Evolutionary conservation across 352 stramenopile genomes (phyloP).

Genomic region (Pythium folliculosum): DNA sequence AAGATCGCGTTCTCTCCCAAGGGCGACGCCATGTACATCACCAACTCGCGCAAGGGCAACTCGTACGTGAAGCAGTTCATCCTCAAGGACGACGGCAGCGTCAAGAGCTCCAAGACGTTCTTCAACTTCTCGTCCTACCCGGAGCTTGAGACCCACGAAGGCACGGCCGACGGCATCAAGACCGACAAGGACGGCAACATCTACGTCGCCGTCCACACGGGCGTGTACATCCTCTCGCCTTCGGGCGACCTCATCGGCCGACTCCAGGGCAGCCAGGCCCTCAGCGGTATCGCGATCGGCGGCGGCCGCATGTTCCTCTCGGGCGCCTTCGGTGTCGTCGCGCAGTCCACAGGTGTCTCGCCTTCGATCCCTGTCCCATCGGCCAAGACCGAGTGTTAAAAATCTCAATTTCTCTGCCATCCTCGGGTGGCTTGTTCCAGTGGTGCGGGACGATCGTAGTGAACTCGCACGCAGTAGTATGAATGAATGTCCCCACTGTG

Average conservation of each 20-base stretch:
- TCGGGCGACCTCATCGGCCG: slow-evolving; percentile 55
- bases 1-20: slow-evolving; percentile 80
- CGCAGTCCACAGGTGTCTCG: slow-evolving; percentile 34
- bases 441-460: background rate
- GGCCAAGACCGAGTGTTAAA: slow-evolving; percentile 24
- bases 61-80: slow-evolving; percentile 79
- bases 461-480: slow-evolving; percentile 4
- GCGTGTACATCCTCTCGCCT: slow-evolving; percentile 68
- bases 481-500: background rate
- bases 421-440: background rate
- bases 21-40: slow-evolving; percentile 78
- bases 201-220: slow-evolving; percentile 76
- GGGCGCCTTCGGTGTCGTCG: slow-evolving; percentile 65
- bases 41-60: slow-evolving; percentile 75
- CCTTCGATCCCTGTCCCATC: slow-evolving; percentile 8
- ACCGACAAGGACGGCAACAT: slow-evolving; percentile 73
- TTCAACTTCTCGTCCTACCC: slow-evolving; percentile 80
- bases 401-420: background rate
- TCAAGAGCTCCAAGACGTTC: slow-evolving; percentile 55
- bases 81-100: slow-evolving; percentile 54
- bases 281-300: slow-evolving; percentile 65
- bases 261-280: slow-evolving; percentile 53
- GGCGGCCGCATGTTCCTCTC: slow-evolving; percentile 78
- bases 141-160: slow-evolving; percentile 56
- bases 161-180: slow-evolving; percentile 75